phyloP scores from a whole-genome alignment of 805 yeast genomes.

The Metschnikowia borealis region DNA sequence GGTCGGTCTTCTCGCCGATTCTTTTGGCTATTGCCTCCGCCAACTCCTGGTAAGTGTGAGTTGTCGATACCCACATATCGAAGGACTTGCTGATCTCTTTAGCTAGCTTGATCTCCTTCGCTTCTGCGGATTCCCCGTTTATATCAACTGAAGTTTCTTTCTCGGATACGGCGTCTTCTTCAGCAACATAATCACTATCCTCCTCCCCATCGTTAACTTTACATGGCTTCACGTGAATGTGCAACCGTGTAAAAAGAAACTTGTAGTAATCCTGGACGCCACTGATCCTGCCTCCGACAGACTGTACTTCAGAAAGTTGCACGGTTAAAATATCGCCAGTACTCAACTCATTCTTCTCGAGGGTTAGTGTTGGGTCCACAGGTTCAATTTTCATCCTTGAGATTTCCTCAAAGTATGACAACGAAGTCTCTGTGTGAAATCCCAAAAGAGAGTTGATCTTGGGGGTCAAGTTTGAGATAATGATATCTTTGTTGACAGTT shows the following conservation, averaged over 20 bases:
- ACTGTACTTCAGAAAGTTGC: conserved; percentile 23
- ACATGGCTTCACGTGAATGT: conserved; percentile 49
- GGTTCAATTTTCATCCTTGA: conserved; percentile 49
- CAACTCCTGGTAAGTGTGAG: conserved; percentile 54
- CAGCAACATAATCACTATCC: conserved; percentile 44
- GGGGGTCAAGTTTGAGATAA: conserved; percentile 38
- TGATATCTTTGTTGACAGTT: conserved; percentile 46
- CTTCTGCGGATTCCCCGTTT: conserved; percentile 15
- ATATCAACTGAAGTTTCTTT: conserved; percentile 13
- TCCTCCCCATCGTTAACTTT: conserved; percentile 44
- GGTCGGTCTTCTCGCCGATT: conserved; percentile 45
- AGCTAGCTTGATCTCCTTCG: conserved; percentile 18
- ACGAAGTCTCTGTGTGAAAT: conserved; percentile 28
- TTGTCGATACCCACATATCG: conserved; percentile 67
- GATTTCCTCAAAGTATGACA: conserved; percentile 57
- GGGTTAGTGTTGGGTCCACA: conserved; percentile 37
- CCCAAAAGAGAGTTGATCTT: conserved; percentile 41
- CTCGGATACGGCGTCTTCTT: conserved; percentile 14
- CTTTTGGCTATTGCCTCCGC: conserved; percentile 56
- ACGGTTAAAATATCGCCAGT: conserved; percentile 64
- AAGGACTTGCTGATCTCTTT: conserved; percentile 28
- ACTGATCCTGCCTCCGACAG: conserved; percentile 18
- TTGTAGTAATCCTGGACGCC: conserved; percentile 46
- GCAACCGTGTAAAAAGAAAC: conserved; percentile 58
- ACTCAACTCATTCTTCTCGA: conserved; percentile 54